These are phyloP conservation scores for Artomyces pyxidatus DNA, from an alignment of 768 basidiomycete species.

Conservation along the genomic window DNA sequence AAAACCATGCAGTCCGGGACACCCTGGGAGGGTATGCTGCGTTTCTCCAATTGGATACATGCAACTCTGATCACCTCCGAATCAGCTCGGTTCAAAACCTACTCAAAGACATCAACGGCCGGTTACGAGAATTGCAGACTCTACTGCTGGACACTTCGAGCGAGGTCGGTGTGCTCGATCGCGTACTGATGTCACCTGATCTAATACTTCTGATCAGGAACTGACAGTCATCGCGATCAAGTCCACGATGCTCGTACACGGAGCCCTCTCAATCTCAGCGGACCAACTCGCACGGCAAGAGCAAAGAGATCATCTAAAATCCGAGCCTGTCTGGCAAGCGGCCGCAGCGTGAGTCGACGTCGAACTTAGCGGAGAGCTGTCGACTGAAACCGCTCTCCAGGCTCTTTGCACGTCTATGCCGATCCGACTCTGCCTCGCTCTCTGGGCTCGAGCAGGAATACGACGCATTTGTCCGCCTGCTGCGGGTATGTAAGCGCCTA, in stretches of 20 bases:
- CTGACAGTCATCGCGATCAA: conserved; percentile 1
- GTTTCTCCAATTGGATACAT: background rate
- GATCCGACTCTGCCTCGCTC: background rate
- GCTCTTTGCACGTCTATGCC: background rate
- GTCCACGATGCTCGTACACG: conserved; percentile 9
- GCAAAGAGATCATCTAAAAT: conserved; percentile 4
- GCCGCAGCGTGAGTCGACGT: background rate
- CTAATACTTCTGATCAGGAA: background rate
- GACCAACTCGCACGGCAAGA: background rate
- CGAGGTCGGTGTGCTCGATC: background rate
- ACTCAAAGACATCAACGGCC: background rate
- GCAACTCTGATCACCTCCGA: no score
- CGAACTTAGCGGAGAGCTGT: background rate
- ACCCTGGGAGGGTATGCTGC: background rate
- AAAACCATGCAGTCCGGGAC: background rate
- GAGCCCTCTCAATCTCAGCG: conserved; percentile 1
- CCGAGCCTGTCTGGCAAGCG: conserved; percentile 6
- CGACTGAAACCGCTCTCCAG: conserved; percentile 1
- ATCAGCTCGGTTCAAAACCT: conserved; percentile 1
- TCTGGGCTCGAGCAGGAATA: background rate
- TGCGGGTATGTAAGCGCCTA: conserved; percentile 6
- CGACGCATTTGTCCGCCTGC: background rate
- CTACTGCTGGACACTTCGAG: background rate
- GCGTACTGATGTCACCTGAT: no score
- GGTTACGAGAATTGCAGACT: background rate